phyloP scores from a whole-genome alignment of 495 filamentous ascomycete species.

The Penicillium coprophilum region DNA sequence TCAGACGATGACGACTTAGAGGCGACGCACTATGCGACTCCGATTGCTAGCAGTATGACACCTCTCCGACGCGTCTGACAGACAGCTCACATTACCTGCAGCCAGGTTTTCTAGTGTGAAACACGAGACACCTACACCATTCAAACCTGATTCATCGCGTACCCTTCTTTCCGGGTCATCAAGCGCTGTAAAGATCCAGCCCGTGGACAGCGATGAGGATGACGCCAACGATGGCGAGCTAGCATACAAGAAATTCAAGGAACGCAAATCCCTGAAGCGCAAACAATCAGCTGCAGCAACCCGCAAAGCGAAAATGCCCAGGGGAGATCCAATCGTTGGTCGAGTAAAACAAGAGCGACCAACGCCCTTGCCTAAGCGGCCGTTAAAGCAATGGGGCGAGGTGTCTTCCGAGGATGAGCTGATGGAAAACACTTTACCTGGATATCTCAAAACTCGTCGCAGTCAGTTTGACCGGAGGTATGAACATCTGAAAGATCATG shows the following conservation, averaged over 20 bases:
- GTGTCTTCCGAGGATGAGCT: slow-evolving; percentile 53
- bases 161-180: slow-evolving; percentile 16
- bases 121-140: neutral
- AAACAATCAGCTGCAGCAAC: slow-evolving; percentile 51
- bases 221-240: slow-evolving; percentile 49
- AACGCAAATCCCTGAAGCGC: slow-evolving; percentile 55
- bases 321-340: slow-evolving; percentile 33
- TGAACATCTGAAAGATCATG: slow-evolving; percentile 61
- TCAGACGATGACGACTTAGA: slow-evolving; percentile 47
- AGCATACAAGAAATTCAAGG: slow-evolving; percentile 59
- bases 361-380: slow-evolving; percentile 20
- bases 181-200: slow-evolving; percentile 21
- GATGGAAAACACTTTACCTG: slow-evolving; percentile 58
- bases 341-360: slow-evolving; percentile 25
- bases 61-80: slow-evolving; percentile 13
- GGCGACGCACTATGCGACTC: slow-evolving; percentile 22
- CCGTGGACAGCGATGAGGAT: slow-evolving; percentile 39
- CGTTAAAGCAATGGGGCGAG: slow-evolving; percentile 41
- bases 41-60: slow-evolving; percentile 17
- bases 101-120: slow-evolving; percentile 8
- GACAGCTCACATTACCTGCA: slow-evolving; percentile 19
- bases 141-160: slow-evolving; percentile 12
- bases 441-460: slow-evolving; percentile 56
- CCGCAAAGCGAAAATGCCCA: slow-evolving; percentile 42
- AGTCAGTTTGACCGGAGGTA: slow-evolving; percentile 51